Evolutionary conservation across 2,329 filamentous ascomycete genomes (phyloP), one percentile per base, ranked within the genome.

Genomic region (Calonectria pauciramosa): DNA sequence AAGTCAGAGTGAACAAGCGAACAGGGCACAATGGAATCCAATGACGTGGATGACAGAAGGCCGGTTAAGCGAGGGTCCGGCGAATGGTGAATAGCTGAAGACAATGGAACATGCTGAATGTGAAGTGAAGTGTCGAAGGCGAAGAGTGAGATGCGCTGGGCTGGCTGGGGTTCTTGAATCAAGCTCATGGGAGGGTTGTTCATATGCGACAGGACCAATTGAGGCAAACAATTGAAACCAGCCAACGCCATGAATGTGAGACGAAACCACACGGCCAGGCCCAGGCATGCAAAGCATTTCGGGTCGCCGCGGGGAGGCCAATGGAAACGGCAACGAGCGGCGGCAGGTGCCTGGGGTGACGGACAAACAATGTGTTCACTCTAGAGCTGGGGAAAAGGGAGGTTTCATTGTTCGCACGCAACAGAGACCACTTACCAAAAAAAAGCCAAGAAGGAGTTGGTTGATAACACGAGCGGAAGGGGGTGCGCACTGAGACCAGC

Each of bases 401-500:
- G 41, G 41, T n/a, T 47, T 69, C 26, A 18, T 16, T 47, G 9
- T 52, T 66, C 18, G 20, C 54, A 38, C 9, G 23, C 51, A 56
- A 32, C 14, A 38, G 38, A 44, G 18, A 44, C 52, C 18, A 73
- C 71, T 73, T 67, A 70, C 67, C 71, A 34, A 34, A 66, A 54
- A 54, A 41, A 49, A 65, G 26, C 41, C 32, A 41, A 41, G n/a
- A 11, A 20, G 34, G 36, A 34, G 56, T 65, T 28, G 51, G 60
- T 32, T 38, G 60, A 65, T 65, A 65, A 65, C 60, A 63, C 56
- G 34, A 38, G 28, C 7, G 28, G 47, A n/a, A n/a, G 44, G 11
- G 32, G 47, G 34, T 54, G 38, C 49, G 30, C 60, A 54, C 71
- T 51, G 60, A 73, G 67, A 73, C 71, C 67, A 70, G 67, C 65